Evolutionary conservation across 768 basidiomycete species (phyloP), one percentile per base, ranked within the genome.

Genomic region (Auriculariales sp.): DNA sequence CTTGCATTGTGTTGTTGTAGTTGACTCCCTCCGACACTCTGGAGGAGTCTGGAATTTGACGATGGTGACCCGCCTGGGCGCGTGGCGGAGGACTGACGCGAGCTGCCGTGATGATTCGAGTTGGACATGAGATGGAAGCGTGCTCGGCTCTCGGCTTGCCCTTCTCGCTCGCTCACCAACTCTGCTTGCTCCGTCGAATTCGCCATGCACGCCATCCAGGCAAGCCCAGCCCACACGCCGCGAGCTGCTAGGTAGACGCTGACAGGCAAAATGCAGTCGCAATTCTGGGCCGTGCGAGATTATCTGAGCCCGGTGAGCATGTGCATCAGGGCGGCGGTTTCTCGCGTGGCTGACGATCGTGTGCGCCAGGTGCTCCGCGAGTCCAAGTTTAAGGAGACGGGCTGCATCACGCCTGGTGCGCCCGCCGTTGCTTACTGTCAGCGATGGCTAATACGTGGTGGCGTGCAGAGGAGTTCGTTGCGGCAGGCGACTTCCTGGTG

Each of bases 361-460:
- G 56, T 35, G 39, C 36, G 28, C 3, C 64, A 95, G 91, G 92
- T 99, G 22, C 77, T 98, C 56, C 89, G 83, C 61, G 93, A 98
- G 69, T 91, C 87, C 70, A 98, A 98, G 65, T 99, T 99, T 74
- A 97, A 94, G 65, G 95, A 99, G 65, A 89, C 94, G 59, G 95
- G 95, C 5, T 76, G 93, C 49, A 93, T 97, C 57, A 95, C 87
- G 15, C 92, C 91, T 53, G 91, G 89, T 91, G 50, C 53, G 76
- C 65, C 32, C 27, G 9, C 17, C 24, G 47, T 19, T 31, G 28
- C 30, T 28, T 44, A 33, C 28, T 11, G 44, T 25, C 17, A 24
- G 4, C 15, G 46, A 15, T 22, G 14, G n/a, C 12, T 49, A 47
- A 45, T 47, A 48, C 17, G 10, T 33, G 51, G 39, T 30, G 51